Percentiles rank a stretch among this genome's conserved stretches.
These are phyloP conservation scores for Sarocladium strictum DNA, from an alignment of 2,329 filamentous ascomycete species.

Conservation along the genomic window DNA sequence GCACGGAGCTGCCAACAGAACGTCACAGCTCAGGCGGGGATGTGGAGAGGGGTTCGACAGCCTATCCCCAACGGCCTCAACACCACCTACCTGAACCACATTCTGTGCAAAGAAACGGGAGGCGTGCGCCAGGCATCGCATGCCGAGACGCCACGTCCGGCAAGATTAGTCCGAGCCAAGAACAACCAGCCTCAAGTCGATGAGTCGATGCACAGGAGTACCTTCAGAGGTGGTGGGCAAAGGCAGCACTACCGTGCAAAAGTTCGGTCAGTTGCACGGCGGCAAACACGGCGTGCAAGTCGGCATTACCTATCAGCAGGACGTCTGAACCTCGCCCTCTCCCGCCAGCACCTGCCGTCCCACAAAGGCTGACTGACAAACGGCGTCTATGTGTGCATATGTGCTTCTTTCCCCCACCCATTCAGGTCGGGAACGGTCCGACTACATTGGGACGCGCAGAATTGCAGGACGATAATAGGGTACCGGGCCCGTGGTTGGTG, in stretches of 20 bases:
- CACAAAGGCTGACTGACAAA: not conserved
- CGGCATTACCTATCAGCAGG: not conserved
- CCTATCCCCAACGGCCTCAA: not conserved
- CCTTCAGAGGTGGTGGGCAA: not conserved
- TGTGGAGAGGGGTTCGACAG: not conserved
- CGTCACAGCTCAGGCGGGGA: not conserved
- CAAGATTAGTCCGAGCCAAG: conserved; percentile 9
- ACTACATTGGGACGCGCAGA: not conserved
- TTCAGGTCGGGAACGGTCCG: conserved; percentile 5
- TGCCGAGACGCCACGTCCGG: conserved; percentile 5
- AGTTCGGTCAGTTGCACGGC: not conserved
- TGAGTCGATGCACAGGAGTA: not conserved
- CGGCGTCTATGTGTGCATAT: not conserved
- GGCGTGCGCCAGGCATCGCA: not conserved
- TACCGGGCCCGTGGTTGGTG: conserved; percentile 7
- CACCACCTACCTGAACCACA: not conserved
- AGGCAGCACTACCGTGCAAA: not conserved
- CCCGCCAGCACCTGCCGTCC: not conserved
- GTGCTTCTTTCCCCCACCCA: not conserved
- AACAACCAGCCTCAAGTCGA: not conserved
- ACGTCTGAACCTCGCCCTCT: not conserved
- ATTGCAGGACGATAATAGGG: not conserved
- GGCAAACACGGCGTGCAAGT: not conserved
- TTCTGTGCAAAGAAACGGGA: conserved; percentile 4
- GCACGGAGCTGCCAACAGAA: not conserved